These are phyloP conservation scores for Annona squamosa DNA, from an alignment of 164 flowering plant genomes.

Conservation along the genomic window DNA sequence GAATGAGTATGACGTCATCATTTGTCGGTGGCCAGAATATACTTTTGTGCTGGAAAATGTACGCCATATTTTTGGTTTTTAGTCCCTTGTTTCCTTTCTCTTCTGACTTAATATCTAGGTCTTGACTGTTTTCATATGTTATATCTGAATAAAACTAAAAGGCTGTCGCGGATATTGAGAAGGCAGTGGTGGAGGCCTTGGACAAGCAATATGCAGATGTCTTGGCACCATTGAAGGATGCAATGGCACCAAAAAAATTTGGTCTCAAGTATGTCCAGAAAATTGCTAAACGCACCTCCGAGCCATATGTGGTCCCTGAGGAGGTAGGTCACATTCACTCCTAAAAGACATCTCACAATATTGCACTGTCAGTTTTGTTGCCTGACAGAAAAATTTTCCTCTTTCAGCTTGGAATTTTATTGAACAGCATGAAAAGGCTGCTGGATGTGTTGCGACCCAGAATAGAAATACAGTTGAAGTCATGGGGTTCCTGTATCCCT, in stretches of 20 bases:
- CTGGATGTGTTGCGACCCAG: slow-evolving; percentile 78
- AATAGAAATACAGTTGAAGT: slow-evolving; percentile 65
- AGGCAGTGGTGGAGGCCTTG: slow-evolving; percentile 79
- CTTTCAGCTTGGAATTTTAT: slow-evolving; percentile 70
- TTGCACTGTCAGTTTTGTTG: neutral
- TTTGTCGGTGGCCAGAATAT: slow-evolving; percentile 96
- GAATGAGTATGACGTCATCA: slow-evolving; percentile 72
- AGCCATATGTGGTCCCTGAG: slow-evolving; percentile 54
- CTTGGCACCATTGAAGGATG: slow-evolving; percentile 78
- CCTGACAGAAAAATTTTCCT: slow-evolving; percentile 2
- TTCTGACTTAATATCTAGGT: neutral
- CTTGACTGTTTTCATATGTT: slow-evolving; percentile 9
- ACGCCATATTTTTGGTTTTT: slow-evolving; percentile 18
- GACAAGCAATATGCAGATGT: slow-evolving; percentile 92
- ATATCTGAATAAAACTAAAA: slow-evolving; percentile 19
- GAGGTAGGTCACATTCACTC: slow-evolving; percentile 44
- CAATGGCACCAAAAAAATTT: slow-evolving; percentile 61
- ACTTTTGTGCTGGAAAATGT: slow-evolving; percentile 76
- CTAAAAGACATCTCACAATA: neutral
- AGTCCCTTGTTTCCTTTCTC: neutral
- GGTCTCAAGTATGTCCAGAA: slow-evolving; percentile 89
- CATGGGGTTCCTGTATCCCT: slow-evolving; percentile 81
- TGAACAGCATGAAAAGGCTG: slow-evolving; percentile 92
- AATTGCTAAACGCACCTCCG: slow-evolving; percentile 57
- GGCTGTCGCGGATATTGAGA: slow-evolving; percentile 92